Evolutionary conservation across 2,329 filamentous ascomycete genomes (phyloP), one percentile per base, ranked within the genome.

Genomic region (Zymoseptoria brevis): DNA sequence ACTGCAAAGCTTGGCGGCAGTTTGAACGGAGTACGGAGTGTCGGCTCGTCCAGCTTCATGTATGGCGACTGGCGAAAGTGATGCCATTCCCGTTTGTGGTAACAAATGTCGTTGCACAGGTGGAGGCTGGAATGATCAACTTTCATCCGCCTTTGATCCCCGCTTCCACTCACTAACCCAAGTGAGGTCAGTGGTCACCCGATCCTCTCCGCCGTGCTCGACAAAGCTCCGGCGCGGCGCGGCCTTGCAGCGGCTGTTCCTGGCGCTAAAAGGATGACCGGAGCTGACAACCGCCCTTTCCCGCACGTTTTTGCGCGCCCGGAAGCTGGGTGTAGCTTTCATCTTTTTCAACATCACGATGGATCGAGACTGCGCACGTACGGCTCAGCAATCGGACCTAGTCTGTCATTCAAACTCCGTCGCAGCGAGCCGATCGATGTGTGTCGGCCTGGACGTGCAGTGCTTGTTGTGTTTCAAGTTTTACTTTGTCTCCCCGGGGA

Each of bases 231-330:
- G 56, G 56, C 56, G 35, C 26, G 35, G 35, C 35, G 35, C 22
- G 22, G 13, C 51, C 50, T 11, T 29, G 22, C 51, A 30, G 49
- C 55, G 55, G 55, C 53, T 60, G 55, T 60, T 55, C 58, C 58
- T 60, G 55, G 55, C 58, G 58, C 58, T 57, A 57, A 48, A 13
- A 16, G 13, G 4, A 45, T 1, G 35, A 45, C 11, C 35, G 35
- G 13, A 45, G 35, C 35, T 45, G 35, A 11, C 3, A 16, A 16
- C 16, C 13, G 16, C 35, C 35, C 35, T 45, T n/a, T 45, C 9
- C 11, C 35, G 35, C 26, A 29, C 26, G 26, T 29, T 29, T 8
- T 29, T 29, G 26, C 26, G 26, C 26, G 26, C 26, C 8, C 8
- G 7, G 26, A 29, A 29, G 26, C 7, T 29, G 26, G 6, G 35